A percentile compares a stretch with the other conserved stretches of the same genome.
phyloP scores from a whole-genome alignment of 768 basidiomycete species.

The Serpula lacrymans region DNA sequence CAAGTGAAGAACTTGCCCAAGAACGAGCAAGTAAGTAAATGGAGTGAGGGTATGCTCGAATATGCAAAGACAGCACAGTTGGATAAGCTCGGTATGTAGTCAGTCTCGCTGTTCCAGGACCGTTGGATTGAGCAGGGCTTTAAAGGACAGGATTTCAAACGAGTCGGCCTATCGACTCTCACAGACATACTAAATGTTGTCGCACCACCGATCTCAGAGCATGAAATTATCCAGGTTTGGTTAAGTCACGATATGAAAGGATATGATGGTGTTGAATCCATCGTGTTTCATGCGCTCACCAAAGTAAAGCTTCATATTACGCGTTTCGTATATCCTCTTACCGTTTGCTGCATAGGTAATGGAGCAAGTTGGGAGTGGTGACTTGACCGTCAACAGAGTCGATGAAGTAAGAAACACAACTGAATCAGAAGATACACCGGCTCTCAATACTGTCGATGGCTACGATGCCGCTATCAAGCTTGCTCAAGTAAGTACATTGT shows the following conservation, averaged over 20 bases:
- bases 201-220: constrained; percentile 96
- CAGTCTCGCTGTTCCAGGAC: background rate
- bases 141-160: constrained; percentile 85
- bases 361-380: constrained; percentile 93
- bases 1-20: constrained; percentile 85
- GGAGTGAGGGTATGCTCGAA: constrained; percentile 80
- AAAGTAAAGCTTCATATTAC: constrained; percentile 49
- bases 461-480: constrained; percentile 82
- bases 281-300: constrained; percentile 87
- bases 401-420: constrained; percentile 67
- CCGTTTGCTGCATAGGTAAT: constrained; percentile 56
- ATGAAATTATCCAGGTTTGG: constrained; percentile 96
- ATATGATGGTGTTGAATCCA: constrained; percentile 90
- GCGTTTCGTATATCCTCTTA: constrained; percentile 4
- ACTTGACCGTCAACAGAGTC: constrained; percentile 83
- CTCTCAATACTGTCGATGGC: constrained; percentile 81
- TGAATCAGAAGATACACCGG: constrained; percentile 44
- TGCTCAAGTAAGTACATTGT: constrained; percentile 55
- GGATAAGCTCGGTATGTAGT: constrained; percentile 75
- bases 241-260: constrained; percentile 95
- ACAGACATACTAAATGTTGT: constrained; percentile 94
- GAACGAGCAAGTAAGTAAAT: constrained; percentile 85
- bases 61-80: constrained; percentile 89
- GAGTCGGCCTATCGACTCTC: constrained; percentile 83
- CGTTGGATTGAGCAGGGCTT: constrained; percentile 4